Evolutionary conservation across 1,284 basidiomycete species (phyloP), one percentile per base, ranked within the genome.

Genomic region (Phylloporus sp.): DNA sequence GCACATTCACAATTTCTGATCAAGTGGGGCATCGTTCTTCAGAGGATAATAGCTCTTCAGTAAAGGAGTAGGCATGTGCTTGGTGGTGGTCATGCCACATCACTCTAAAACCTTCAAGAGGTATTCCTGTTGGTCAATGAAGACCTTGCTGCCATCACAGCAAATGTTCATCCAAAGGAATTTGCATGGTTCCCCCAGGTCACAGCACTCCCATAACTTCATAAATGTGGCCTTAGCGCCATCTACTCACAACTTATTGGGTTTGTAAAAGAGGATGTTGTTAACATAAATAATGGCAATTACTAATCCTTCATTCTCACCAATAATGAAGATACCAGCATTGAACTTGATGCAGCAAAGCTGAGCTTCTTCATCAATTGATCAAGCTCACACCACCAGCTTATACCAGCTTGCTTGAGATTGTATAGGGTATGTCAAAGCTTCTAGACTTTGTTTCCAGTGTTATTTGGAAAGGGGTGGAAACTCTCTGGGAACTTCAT

Each of bases 331-430:
- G 4, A 53, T 37, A 15, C 34, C 34, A 37, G 34, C 34, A 37
- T 37, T 37, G 34, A 15, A 37, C 34, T 37, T 37, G 34, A 37
- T 8, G 34, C 34, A 37, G 8, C 15, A 10, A 37, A 37, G 34
- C 15, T 15, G 8, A 37, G 34, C 34, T 37, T 15, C 15, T 10
- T 15, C 50, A 52, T 52, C 22, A 29, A 52, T 12, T 34, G 17
- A 10, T 40, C 39, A 2, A 58, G 46, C 22, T 26, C 39, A 6
- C 49, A 5, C 46, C 46, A 58, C 34, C 58, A 63, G 15, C 37
- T 24, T 1, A 60, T 26, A 22, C 46, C 26, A 5, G 58, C 57
- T 51, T 60, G 57, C 49, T 60, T 63, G 18, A 63, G 49, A 3
- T 37, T 39, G 37, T 63, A 63, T 3, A 63, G 2, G 22, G 52